Conservation (phyloP, 306 rosid genomes). For the Vigna angularis region DNA sequence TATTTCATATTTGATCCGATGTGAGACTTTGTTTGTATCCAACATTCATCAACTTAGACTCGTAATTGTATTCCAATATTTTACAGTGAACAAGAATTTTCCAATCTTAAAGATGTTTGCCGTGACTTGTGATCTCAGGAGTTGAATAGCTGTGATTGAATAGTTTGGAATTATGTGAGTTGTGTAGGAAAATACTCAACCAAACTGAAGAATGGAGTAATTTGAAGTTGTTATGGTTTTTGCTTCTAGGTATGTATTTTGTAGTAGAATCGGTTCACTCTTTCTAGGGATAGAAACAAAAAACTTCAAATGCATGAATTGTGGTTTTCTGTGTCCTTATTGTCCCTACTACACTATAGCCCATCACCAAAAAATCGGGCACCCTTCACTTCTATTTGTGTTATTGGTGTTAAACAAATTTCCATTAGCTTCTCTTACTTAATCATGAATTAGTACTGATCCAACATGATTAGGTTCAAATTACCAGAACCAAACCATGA, state of each 20-base stretch:
- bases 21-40: too few species aligned
- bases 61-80: too few species aligned
- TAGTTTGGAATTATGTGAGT: not conserved
- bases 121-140: conserved; percentile 28
- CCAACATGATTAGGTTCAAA: conserved; percentile 33
- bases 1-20: too few species aligned
- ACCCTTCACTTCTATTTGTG: conserved; percentile 42
- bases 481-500: conserved; percentile 39
- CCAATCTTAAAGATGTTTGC: not conserved
- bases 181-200: conserved; percentile 15
- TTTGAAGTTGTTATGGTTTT: conserved; percentile 46
- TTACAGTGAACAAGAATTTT: not conserved
- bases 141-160: conserved; percentile 33
- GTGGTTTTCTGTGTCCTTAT: conserved; percentile 36
- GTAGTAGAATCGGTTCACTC: conserved; percentile 1
- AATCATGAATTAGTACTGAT: conserved; percentile 27
- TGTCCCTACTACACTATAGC: conserved; percentile 22
- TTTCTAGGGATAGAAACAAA: conserved; percentile 38
- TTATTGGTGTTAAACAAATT: conserved; percentile 35
- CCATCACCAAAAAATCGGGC: conserved; percentile 44
- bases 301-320: conserved; percentile 28
- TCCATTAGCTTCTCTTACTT: conserved; percentile 37
- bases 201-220: conserved; percentile 8
- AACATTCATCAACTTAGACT: too few species aligned
- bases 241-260: conserved; percentile 11